Conservation (phyloP, 768 basidiomycete species). For the Megacollybia marginata region DNA sequence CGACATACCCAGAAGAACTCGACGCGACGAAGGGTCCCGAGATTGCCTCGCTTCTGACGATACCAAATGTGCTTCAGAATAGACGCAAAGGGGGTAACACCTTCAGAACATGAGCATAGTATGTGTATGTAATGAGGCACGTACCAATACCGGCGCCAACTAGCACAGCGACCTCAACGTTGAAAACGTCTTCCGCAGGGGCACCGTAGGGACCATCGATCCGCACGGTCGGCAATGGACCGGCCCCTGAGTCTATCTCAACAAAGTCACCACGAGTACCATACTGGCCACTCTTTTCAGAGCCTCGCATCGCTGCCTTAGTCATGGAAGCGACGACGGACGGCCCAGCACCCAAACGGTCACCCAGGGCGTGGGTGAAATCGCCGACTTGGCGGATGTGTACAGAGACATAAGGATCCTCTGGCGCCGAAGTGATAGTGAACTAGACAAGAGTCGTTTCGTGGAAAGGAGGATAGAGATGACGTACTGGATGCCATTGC, state of each 20-base stretch:
- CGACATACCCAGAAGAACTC: slow-evolving; percentile 95
- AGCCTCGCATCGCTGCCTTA: slow-evolving; percentile 67
- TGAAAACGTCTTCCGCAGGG: slow-evolving; percentile 87
- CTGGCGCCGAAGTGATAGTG: slow-evolving; percentile 91
- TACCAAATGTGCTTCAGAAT: slow-evolving; percentile 97
- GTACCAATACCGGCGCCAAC: slow-evolving; percentile 90
- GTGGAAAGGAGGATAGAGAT: slow-evolving; percentile 1
- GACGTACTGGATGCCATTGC: slow-evolving; percentile 93
- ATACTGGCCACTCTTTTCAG: slow-evolving; percentile 49
- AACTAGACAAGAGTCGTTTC: slow-evolving; percentile 42
- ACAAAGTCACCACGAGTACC: slow-evolving; percentile 71
- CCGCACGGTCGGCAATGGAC: slow-evolving; percentile 61
- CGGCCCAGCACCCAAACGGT: slow-evolving; percentile 78
- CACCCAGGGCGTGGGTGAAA: slow-evolving; percentile 77
- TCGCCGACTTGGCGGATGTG: slow-evolving; percentile 95
- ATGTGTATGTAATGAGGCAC: slow-evolving; percentile 10
- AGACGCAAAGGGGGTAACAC: slow-evolving; percentile 91
- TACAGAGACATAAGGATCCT: slow-evolving; percentile 86
- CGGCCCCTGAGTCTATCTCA: slow-evolving; percentile 54
- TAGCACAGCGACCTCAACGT: slow-evolving; percentile 80
- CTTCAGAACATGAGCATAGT: slow-evolving; percentile 22
- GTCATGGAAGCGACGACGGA: slow-evolving; percentile 74
- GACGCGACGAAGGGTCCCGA: slow-evolving; percentile 79
- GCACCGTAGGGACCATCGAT: slow-evolving; percentile 93
- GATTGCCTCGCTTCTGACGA: slow-evolving; percentile 67